Percentiles rank a stretch among this genome's conserved stretches.
Evolutionary conservation across 1,284 basidiomycete genomes (phyloP).

Genomic region (Malassezia furfur): DNA sequence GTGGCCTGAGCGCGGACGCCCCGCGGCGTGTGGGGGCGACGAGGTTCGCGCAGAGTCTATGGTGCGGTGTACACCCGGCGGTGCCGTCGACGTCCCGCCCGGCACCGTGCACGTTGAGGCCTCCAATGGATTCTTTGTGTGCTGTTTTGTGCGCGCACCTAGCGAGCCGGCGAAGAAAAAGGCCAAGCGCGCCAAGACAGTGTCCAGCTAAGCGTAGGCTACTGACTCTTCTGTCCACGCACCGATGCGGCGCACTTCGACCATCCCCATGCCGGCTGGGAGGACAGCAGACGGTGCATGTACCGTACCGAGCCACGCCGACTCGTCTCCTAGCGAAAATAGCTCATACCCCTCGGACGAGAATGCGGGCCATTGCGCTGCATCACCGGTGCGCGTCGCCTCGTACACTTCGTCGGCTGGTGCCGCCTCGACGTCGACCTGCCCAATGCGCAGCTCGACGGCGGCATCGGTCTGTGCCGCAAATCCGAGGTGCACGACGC

Average conservation of each 20-base stretch:
- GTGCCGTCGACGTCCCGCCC: slow-evolving; percentile 1
- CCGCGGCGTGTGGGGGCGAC: slow-evolving; percentile 18
- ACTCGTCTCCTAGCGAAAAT: slow-evolving; percentile 1
- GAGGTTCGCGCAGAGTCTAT: slow-evolving; percentile 19
- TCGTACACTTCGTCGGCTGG: slow-evolving; percentile 1
- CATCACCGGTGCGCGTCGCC: background rate
- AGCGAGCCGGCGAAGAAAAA: too few relatives aligned
- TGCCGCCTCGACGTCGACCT: background rate
- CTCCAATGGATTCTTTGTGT: slow-evolving; percentile 40
- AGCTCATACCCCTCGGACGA: slow-evolving; percentile 15
- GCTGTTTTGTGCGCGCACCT: slow-evolving; percentile 23
- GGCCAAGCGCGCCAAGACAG: too few relatives aligned
- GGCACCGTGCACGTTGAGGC: slow-evolving; percentile 20
- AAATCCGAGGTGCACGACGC: background rate
- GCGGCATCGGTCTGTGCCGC: background rate
- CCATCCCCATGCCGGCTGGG: background rate
- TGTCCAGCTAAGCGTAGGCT: background rate
- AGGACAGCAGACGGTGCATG: background rate
- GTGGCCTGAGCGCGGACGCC: slow-evolving; percentile 32
- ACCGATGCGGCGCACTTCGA: background rate
- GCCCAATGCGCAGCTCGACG: background rate
- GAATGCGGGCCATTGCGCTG: slow-evolving; percentile 18
- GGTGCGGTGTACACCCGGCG: slow-evolving; percentile 30
- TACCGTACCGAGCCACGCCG: slow-evolving; percentile 11
- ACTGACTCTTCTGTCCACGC: background rate